phyloP scores from a whole-genome alignment of 179 eudicot genomes.

The Monotropa hypopitys region DNA sequence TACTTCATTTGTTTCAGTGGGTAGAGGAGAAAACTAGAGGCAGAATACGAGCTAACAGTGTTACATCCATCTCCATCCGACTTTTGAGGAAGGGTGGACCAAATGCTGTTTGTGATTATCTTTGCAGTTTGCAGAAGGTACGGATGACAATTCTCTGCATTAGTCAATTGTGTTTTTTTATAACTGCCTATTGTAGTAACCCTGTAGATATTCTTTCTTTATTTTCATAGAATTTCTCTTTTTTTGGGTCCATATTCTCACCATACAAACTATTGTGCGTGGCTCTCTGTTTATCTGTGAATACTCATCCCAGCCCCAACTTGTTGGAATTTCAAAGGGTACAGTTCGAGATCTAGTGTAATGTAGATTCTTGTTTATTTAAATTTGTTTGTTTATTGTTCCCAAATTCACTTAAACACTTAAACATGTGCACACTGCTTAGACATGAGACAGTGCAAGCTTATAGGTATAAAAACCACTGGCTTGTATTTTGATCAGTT shows the following conservation, averaged over 20 bases:
- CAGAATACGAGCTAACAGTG: constrained; percentile 54
- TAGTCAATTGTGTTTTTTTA: neutral
- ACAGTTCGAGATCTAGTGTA: neutral
- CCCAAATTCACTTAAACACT: neutral
- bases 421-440: neutral
- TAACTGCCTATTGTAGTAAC: neutral
- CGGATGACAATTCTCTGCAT: neutral
- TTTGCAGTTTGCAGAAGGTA: constrained; percentile 79
- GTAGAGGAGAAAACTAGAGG: constrained; percentile 94
- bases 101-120: constrained; percentile 72
- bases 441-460: neutral
- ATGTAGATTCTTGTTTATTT: neutral
- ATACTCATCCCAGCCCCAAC: neutral
- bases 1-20: constrained; percentile 49
- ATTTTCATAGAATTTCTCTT: neutral
- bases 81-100: constrained; percentile 87
- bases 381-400: neutral
- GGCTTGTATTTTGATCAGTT: no score
- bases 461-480: no score
- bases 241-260: neutral
- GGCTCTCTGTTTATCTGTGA: neutral
- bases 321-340: neutral
- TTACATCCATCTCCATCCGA: constrained; percentile 71
- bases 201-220: neutral
- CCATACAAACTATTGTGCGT: neutral